Evolutionary conservation across 140 eudicot species (phyloP), one percentile per base, ranked within the genome.

Genomic region (Flaveria floridana): DNA sequence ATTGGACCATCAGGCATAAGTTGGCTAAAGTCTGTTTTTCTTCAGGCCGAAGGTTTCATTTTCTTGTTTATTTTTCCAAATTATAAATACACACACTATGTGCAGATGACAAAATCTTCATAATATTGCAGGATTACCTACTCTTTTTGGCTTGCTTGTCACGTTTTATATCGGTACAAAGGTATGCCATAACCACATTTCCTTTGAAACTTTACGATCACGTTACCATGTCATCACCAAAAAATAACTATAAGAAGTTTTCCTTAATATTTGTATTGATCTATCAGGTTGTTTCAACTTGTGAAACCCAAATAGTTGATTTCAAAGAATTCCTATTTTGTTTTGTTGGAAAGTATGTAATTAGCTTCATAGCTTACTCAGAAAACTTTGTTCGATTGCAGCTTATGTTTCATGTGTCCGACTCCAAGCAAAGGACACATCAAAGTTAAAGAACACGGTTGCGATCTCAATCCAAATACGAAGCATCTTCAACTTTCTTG

Each of bases 1-100:
- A 87, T 93, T 75, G 99, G 99, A 78, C 94, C 99, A 48, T 93
- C 99, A 3, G 95, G 99, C 80, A 80, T 93, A 47, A 86, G 84
- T 52, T 93, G 95, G 96, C 69, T 93, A 84, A 78, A 84, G 61
- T 86, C 91, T n/a, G 86, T 79, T n/a, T 93, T 93, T 81, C 88
- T 90, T 71, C 87, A 77, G 71, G 75, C 80, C 59, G 85, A 88
- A 93, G 97, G 98, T 93, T 56, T 64, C 59, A 73, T 51, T 69
- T 18, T 56, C 72, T 74, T n/a, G 19, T 12, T 21, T 67, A 16
- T 19, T 56, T 46, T 66, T 67, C 47, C 16, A 11, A 73, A 42
- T 57, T 52, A 20, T 59, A 34, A 42, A 15, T 67, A 70, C 62
- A 68, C 65, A 21, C 4, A 20, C 58, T 75, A 28, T 11, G 2